Percentiles rank a stretch among this genome's conserved stretches.
Conservation (phyloP, 2,329 filamentous ascomycete genomes). For the Fusarium dlaminii region DNA sequence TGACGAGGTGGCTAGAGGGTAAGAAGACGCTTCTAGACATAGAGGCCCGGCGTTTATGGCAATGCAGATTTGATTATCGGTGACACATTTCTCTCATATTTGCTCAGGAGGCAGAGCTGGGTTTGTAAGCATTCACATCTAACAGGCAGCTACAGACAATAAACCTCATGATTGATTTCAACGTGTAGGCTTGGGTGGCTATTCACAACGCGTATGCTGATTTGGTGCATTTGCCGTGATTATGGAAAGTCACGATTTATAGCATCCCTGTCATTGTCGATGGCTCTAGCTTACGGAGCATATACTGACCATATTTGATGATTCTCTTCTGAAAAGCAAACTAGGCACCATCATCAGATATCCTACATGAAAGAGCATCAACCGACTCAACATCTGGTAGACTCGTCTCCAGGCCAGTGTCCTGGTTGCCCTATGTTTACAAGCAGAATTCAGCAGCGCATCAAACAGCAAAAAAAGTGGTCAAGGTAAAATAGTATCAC, state of each 20-base stretch:
- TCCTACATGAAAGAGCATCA: neutral
- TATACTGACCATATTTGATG: neutral
- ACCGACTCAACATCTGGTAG: neutral
- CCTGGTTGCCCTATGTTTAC: neutral
- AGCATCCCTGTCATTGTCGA: neutral
- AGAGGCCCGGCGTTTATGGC: constrained; percentile 41
- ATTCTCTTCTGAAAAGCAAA: neutral
- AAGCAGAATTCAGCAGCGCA: neutral
- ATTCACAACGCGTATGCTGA: neutral
- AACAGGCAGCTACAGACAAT: constrained; percentile 26
- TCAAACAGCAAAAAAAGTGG: constrained; percentile 8
- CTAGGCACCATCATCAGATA: neutral
- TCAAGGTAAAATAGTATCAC: constrained; percentile 10
- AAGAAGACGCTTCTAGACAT: constrained; percentile 42
- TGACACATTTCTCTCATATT: constrained; percentile 11
- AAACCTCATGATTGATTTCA: constrained; percentile 23
- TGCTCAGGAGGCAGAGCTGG: constrained; percentile 32
- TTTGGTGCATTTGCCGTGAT: neutral
- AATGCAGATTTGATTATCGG: constrained; percentile 11
- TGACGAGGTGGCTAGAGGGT: constrained; percentile 20
- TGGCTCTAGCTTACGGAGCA: neutral
- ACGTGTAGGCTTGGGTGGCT: constrained; percentile 15
- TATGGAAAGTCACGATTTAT: neutral
- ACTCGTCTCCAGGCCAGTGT: neutral
- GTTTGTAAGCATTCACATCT: constrained; percentile 16